phyloP scores from a whole-genome alignment of 495 filamentous ascomycete species.

The Rhizodiscina lignyota region DNA sequence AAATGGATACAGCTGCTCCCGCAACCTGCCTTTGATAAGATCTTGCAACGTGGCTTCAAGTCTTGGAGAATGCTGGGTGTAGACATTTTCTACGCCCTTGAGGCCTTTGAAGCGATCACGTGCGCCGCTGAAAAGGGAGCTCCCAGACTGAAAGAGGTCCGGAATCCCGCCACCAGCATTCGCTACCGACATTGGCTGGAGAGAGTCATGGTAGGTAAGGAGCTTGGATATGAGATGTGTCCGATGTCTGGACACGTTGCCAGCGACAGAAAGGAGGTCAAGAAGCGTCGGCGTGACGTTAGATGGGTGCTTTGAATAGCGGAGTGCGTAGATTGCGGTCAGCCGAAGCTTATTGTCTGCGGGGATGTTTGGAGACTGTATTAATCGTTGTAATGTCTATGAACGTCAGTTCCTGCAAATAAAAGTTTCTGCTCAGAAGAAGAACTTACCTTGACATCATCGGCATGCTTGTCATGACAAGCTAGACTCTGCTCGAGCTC shows the following conservation, averaged over 20 bases:
- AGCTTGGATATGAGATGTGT: constrained; percentile 62
- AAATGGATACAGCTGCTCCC: constrained; percentile 77
- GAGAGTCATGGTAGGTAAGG: constrained; percentile 64
- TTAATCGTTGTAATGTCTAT: constrained; percentile 69
- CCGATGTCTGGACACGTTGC: constrained; percentile 51
- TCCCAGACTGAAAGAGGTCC: constrained; percentile 82
- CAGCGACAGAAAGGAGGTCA: constrained; percentile 66
- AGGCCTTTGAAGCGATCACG: constrained; percentile 69
- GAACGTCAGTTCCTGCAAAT: not conserved
- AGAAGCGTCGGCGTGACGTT: constrained; percentile 67
- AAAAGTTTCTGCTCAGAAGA: not conserved
- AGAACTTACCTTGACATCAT: constrained; percentile 59
- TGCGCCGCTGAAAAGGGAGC: constrained; percentile 80
- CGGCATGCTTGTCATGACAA: constrained; percentile 84
- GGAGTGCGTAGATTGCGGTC: constrained; percentile 80
- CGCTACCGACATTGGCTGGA: constrained; percentile 54
- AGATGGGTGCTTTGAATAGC: constrained; percentile 72
- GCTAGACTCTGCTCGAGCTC: constrained; percentile 94
- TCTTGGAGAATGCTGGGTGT: constrained; percentile 88
- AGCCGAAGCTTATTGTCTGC: constrained; percentile 68
- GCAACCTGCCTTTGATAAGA: constrained; percentile 75
- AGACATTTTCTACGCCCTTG: constrained; percentile 96
- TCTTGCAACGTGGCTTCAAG: constrained; percentile 79
- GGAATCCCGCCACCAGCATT: constrained; percentile 52
- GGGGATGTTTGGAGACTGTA: constrained; percentile 57